Conservation (phyloP, 2,329 filamentous ascomycete genomes). For the Fusarium sacchari region DNA sequence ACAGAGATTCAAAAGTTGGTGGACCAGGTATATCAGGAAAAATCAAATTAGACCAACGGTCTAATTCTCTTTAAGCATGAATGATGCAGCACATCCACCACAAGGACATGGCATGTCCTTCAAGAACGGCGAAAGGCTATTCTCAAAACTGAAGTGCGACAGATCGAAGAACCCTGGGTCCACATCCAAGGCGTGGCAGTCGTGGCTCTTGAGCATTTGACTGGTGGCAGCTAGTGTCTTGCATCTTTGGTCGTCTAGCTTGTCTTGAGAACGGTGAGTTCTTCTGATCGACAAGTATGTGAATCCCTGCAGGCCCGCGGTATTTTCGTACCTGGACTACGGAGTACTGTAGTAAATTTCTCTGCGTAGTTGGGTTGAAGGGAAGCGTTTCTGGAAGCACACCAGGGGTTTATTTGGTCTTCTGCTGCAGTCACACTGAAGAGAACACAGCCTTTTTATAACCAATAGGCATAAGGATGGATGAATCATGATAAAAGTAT, state of each 20-base stretch:
- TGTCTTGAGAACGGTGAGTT: slow-evolving; percentile 40
- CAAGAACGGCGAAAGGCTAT: slow-evolving; percentile 27
- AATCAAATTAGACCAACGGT: slow-evolving; percentile 7
- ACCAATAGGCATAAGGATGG: no score
- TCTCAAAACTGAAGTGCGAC: slow-evolving; percentile 28
- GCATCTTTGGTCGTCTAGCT: slow-evolving; percentile 23
- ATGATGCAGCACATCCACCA: slow-evolving; percentile 24
- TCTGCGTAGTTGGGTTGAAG: slow-evolving; percentile 13
- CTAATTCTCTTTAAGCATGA: slow-evolving; percentile 13
- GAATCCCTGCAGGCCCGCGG: slow-evolving; percentile 36
- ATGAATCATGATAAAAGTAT: no score
- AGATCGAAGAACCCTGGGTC: slow-evolving; percentile 25
- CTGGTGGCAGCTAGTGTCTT: slow-evolving; percentile 28
- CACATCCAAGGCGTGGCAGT: slow-evolving; percentile 17
- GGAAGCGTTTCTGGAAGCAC: slow-evolving; percentile 43
- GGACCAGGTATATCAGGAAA: slow-evolving; percentile 7
- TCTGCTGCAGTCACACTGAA: no score
- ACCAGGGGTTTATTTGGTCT: no score
- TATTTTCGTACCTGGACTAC: slow-evolving; percentile 33
- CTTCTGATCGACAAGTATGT: slow-evolving; percentile 36
- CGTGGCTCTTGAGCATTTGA: slow-evolving; percentile 12
- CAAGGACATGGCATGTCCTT: slow-evolving; percentile 30
- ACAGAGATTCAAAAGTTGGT: slow-evolving; percentile 2
- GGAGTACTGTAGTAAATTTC: slow-evolving; percentile 20
- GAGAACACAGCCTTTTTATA: no score